Percentiles rank a stretch among this genome's conserved stretches.
phyloP scores from a whole-genome alignment of 257 asterid genomes.

The Nicotiana otophora region DNA sequence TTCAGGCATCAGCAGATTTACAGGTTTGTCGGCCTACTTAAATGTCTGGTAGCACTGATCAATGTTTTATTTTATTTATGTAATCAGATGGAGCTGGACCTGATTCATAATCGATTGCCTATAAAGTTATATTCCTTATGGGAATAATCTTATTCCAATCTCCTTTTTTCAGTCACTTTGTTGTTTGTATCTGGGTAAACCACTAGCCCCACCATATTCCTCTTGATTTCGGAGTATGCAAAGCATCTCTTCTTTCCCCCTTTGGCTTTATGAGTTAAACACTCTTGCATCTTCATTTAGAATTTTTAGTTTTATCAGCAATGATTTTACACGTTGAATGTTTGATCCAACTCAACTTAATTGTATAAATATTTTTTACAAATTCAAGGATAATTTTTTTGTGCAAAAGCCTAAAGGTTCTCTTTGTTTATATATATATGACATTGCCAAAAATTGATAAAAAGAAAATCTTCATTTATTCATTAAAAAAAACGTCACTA shows the following conservation, averaged over 20 bases:
- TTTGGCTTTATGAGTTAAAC: no score
- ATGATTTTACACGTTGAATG: no score
- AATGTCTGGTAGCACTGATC: constrained; percentile 16
- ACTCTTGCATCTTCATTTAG: no score
- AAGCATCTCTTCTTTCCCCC: neutral
- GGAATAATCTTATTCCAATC: constrained; percentile 13
- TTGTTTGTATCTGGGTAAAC: neutral
- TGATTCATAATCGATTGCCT: neutral
- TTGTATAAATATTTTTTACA: no score
- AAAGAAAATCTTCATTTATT: no score
- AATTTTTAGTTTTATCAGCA: no score
- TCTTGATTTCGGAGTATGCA: neutral
- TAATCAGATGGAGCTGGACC: neutral
- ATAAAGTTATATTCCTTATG: constrained; percentile 12
- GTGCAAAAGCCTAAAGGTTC: no score
- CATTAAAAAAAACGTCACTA: no score
- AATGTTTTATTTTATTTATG: neutral
- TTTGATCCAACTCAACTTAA: no score
- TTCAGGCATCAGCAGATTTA: neutral
- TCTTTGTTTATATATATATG: no score
- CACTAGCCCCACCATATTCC: neutral
- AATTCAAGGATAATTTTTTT: no score
- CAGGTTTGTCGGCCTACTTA: neutral
- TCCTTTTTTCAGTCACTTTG: neutral
- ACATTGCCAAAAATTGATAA: no score